Conservation (phyloP, 805 yeast species). For the Suhomyces xylopsoci region DNA sequence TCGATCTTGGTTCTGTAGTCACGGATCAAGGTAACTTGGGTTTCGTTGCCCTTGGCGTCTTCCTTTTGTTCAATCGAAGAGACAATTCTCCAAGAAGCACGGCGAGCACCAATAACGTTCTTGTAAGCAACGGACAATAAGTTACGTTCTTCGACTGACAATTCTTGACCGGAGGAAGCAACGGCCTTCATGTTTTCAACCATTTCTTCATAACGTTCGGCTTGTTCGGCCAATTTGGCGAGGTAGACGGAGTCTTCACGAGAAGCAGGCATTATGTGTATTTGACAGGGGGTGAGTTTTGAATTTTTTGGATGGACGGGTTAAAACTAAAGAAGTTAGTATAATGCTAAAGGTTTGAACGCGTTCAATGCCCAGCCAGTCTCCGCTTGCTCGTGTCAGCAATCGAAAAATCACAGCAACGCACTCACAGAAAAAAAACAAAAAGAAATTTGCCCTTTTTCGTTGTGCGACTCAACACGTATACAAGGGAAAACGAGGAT, state of each 20-base stretch:
- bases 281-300: not conserved
- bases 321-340: slow-evolving; percentile 3
- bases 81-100: slow-evolving; percentile 99
- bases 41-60: slow-evolving; percentile 91
- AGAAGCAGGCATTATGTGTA: slow-evolving; percentile 59
- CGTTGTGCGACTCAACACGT: slow-evolving; percentile 4
- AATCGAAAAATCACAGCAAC: not conserved
- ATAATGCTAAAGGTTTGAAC: not conserved
- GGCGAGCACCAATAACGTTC: slow-evolving; percentile 97
- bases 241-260: slow-evolving; percentile 98
- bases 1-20: slow-evolving; percentile 95
- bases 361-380: not conserved
- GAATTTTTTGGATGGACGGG: not conserved
- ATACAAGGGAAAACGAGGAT: not conserved
- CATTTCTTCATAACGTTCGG: slow-evolving; percentile 99
- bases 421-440: slow-evolving; percentile 1
- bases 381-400: not conserved
- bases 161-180: slow-evolving; percentile 92
- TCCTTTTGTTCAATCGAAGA: slow-evolving; percentile 98
- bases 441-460: slow-evolving; percentile 2
- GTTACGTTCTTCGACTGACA: slow-evolving; percentile 97
- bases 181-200: slow-evolving; percentile 98
- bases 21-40: slow-evolving; percentile 85
- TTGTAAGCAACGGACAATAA: slow-evolving; percentile 95
- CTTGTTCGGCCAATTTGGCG: slow-evolving; percentile 98